Percentiles rank a stretch among this genome's conserved stretches.
Conservation (phyloP, 1,139 yeast genomes). For the Yamadazyma mexicana region DNA sequence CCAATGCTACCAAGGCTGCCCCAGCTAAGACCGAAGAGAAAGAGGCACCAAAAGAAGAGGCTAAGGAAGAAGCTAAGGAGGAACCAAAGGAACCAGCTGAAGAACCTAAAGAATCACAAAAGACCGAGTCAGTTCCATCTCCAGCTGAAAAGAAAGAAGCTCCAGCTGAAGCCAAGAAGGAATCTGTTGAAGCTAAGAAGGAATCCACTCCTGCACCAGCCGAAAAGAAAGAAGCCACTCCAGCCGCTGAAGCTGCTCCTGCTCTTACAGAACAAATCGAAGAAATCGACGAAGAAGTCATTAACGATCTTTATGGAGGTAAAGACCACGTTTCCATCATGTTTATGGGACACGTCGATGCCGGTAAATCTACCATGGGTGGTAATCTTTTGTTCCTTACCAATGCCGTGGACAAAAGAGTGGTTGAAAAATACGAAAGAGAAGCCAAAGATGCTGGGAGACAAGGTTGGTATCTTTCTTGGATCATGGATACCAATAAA, state of each 20-base stretch:
- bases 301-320: slow-evolving; percentile 92
- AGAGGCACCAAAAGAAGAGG: slow-evolving; percentile 16
- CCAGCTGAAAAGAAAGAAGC: slow-evolving; percentile 16
- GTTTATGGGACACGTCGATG: slow-evolving; percentile 99
- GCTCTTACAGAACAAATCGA: slow-evolving; percentile 49
- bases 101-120: slow-evolving; percentile 4
- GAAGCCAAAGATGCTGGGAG: slow-evolving; percentile 99
- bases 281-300: slow-evolving; percentile 82
- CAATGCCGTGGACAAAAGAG: slow-evolving; percentile 97
- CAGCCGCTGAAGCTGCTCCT: slow-evolving; percentile 9
- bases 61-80: slow-evolving; percentile 12
- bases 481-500: slow-evolving; percentile 99
- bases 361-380: slow-evolving; percentile 99
- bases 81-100: slow-evolving; percentile 11
- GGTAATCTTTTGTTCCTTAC: slow-evolving; percentile 92
- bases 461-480: slow-evolving; percentile 98
- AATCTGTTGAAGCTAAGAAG: slow-evolving; percentile 6
- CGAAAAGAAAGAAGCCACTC: too few relatives aligned
- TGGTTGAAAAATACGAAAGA: slow-evolving; percentile 96
- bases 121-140: too few relatives aligned
- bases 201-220: slow-evolving; percentile 7
- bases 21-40: too few relatives aligned
- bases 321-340: slow-evolving; percentile 95
- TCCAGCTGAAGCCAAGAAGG: slow-evolving; percentile 15
- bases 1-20: slow-evolving; percentile 43